Percentiles rank a stretch among this genome's conserved stretches.
These are phyloP conservation scores for Gyrodon lividus DNA, from an alignment of 768 basidiomycete species.

Conservation along the genomic window DNA sequence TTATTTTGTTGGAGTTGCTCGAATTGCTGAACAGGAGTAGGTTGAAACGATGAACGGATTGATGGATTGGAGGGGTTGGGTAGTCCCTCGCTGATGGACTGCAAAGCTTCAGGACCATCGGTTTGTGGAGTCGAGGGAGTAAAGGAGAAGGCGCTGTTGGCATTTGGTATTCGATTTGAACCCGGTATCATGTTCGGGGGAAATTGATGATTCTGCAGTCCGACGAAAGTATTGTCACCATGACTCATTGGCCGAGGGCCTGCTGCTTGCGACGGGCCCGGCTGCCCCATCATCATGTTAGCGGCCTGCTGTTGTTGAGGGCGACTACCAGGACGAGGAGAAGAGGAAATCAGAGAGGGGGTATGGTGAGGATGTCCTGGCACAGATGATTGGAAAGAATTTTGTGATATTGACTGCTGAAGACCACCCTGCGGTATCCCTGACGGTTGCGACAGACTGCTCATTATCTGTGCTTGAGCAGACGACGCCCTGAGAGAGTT, in stretches of 20 bases:
- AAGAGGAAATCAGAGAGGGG: slow-evolving; percentile 27
- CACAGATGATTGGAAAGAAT: slow-evolving; percentile 27
- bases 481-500: slow-evolving; percentile 44
- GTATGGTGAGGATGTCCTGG: slow-evolving; percentile 30
- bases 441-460: slow-evolving; percentile 37
- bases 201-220: slow-evolving; percentile 39
- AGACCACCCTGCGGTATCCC: slow-evolving; percentile 30
- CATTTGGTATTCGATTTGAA: slow-evolving; percentile 35
- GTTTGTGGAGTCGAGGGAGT: slow-evolving; percentile 50
- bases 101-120: slow-evolving; percentile 44
- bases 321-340: slow-evolving; percentile 29
- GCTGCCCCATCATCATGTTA: slow-evolving; percentile 31
- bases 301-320: slow-evolving; percentile 28
- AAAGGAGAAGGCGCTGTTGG: slow-evolving; percentile 41
- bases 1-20: slow-evolving; percentile 51
- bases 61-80: slow-evolving; percentile 35
- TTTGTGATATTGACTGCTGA: slow-evolving; percentile 31
- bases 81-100: slow-evolving; percentile 39
- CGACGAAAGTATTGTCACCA: slow-evolving; percentile 46
- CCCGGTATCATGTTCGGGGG: slow-evolving; percentile 31
- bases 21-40: slow-evolving; percentile 65
- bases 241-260: slow-evolving; percentile 42
- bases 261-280: slow-evolving; percentile 29
- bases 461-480: slow-evolving; percentile 49
- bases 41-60: slow-evolving; percentile 42